These are phyloP conservation scores for Grifola frondosa DNA, from an alignment of 1,284 basidiomycete species.

Conservation along the genomic window DNA sequence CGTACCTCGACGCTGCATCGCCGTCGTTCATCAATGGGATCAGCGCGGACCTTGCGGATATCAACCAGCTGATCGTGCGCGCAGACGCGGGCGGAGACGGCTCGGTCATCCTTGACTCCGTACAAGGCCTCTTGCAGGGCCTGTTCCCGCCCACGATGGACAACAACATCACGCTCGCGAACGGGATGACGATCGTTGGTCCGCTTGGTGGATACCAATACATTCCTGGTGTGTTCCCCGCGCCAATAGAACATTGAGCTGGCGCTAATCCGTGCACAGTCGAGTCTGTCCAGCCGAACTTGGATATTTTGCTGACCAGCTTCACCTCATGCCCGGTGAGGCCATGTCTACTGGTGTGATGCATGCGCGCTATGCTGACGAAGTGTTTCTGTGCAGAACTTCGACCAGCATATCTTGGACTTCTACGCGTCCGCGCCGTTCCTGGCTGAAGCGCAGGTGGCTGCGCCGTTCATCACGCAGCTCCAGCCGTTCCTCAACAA, in stretches of 20 bases:
- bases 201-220: slow-evolving; percentile 41
- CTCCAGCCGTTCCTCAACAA: slow-evolving; percentile 41
- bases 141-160: slow-evolving; percentile 33
- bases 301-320: slow-evolving; percentile 43
- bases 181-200: slow-evolving; percentile 40
- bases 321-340: slow-evolving; percentile 40
- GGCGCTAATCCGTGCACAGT: slow-evolving; percentile 29
- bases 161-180: slow-evolving; percentile 38
- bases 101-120: slow-evolving; percentile 37
- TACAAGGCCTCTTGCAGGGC: slow-evolving; percentile 31
- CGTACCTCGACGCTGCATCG: slow-evolving; percentile 37
- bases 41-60: slow-evolving; percentile 23
- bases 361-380: too few relatives aligned
- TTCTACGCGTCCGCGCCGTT: slow-evolving; percentile 36
- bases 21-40: slow-evolving; percentile 35
- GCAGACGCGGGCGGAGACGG: slow-evolving; percentile 34
- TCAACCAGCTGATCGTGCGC: slow-evolving; percentile 17
- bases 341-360: background rate
- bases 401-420: slow-evolving; percentile 20
- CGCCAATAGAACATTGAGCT: background rate
- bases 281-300: slow-evolving; percentile 38
- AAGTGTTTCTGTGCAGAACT: slow-evolving; percentile 16
- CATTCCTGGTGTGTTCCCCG: slow-evolving; percentile 17
- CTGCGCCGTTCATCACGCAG: slow-evolving; percentile 41
- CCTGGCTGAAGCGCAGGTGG: slow-evolving; percentile 30